These are phyloP conservation scores for Pythium pyrilobum DNA, from an alignment of 352 stramenopile species.

Conservation along the genomic window DNA sequence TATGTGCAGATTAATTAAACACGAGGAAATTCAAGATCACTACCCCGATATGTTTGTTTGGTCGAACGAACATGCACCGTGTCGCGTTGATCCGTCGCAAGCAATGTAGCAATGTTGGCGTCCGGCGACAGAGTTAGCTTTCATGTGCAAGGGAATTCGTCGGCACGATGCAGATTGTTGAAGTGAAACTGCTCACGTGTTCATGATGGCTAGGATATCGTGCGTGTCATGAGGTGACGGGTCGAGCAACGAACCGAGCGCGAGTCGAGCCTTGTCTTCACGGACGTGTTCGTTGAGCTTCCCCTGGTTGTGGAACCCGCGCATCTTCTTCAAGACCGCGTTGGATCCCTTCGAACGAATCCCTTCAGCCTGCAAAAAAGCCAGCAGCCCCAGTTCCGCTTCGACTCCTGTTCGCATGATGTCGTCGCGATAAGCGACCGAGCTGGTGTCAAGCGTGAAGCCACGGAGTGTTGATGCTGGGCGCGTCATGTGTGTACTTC, in stretches of 20 bases:
- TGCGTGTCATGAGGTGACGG: not conserved
- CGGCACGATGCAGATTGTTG: not conserved
- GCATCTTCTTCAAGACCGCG: constrained; percentile 5
- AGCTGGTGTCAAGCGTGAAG: constrained; percentile 1
- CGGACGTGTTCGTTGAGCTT: not conserved
- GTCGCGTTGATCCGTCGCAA: not conserved
- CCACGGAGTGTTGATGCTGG: no score
- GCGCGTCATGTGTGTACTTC: no score
- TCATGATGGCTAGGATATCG: not conserved
- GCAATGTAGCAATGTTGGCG: not conserved
- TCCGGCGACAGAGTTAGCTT: not conserved
- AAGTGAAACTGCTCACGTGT: not conserved
- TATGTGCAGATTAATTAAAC: not conserved
- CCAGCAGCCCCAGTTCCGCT: not conserved
- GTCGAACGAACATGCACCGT: not conserved
- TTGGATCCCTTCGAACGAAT: not conserved
- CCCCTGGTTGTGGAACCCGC: not conserved
- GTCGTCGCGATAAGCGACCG: not conserved
- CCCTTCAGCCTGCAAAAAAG: not conserved
- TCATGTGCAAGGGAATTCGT: not conserved
- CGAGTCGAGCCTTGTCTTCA: not conserved
- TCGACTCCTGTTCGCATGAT: not conserved
- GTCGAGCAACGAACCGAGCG: not conserved
- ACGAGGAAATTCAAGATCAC: not conserved
- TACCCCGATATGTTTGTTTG: not conserved